phyloP scores from a whole-genome alignment of 2,329 filamentous ascomycete genomes.

The Amauroascus verrucosus region DNA sequence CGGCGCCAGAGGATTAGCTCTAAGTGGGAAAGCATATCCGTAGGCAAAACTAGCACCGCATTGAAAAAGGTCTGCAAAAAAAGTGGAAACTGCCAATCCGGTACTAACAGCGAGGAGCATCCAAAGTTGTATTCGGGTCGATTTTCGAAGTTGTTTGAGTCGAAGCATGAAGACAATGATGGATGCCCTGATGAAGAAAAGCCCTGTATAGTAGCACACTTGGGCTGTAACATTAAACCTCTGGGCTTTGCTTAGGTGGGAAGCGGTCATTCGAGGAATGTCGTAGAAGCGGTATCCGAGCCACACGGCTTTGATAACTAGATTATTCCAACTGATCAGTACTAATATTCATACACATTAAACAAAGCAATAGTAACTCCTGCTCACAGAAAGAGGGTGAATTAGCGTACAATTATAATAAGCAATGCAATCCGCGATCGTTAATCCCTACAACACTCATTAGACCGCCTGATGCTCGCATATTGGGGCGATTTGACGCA shows the following conservation, averaged over 20 bases:
- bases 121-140: conserved; percentile 8
- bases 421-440: neutral
- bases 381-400: too few relatives aligned
- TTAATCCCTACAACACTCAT: neutral
- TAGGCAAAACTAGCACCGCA: conserved; percentile 31
- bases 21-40: conserved; percentile 23
- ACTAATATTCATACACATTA: neutral
- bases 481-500: neutral
- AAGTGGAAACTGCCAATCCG: conserved; percentile 28
- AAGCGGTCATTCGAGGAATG: neutral
- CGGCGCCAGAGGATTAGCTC: neutral
- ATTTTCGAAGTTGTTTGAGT: conserved; percentile 9
- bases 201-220: conserved; percentile 10
- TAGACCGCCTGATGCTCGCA: neutral
- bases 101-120: conserved; percentile 24
- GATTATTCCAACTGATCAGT: neutral
- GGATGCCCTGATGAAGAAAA: conserved; percentile 13
- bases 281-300: conserved; percentile 6
- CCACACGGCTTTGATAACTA: neutral
- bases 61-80: conserved; percentile 34
- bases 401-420: neutral
- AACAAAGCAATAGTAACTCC: too few relatives aligned
- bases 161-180: conserved; percentile 14
- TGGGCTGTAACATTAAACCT: conserved; percentile 10
- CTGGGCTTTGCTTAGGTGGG: neutral